phyloP scores from a whole-genome alignment of 352 stramenopile species.

The Globisporangium cederbergense region DNA sequence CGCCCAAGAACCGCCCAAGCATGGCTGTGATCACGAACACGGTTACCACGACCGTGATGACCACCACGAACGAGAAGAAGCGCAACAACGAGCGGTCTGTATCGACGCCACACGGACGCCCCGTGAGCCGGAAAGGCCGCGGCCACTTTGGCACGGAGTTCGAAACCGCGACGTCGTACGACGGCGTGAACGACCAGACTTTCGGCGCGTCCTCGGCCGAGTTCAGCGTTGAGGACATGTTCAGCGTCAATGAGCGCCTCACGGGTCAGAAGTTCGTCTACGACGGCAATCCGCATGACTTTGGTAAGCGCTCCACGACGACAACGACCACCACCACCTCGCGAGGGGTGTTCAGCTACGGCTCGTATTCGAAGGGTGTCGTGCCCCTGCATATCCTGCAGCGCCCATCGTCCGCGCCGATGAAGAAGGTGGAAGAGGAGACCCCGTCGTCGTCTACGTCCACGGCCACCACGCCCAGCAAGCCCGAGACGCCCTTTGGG shows the following conservation, averaged over 20 bases:
- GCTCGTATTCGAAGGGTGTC: slow-evolving; percentile 31
- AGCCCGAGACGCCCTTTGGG: slow-evolving; percentile 45
- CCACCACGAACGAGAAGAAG: slow-evolving; percentile 36
- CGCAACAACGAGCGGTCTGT: slow-evolving; percentile 44
- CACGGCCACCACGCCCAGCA: slow-evolving; percentile 21
- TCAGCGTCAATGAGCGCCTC: slow-evolving; percentile 91
- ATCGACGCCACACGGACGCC: slow-evolving; percentile 62
- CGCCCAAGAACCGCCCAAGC: slow-evolving; percentile 62
- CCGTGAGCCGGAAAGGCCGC: slow-evolving; percentile 41
- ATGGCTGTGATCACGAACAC: slow-evolving; percentile 34
- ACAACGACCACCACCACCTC: slow-evolving; percentile 4
- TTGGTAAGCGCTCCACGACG: slow-evolving; percentile 61
- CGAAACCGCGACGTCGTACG: slow-evolving; percentile 72
- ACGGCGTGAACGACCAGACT: slow-evolving; percentile 88
- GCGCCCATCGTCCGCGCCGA: slow-evolving; percentile 33
- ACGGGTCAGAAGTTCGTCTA: slow-evolving; percentile 92
- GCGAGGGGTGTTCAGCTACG: slow-evolving; percentile 54
- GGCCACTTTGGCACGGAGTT: slow-evolving; percentile 85
- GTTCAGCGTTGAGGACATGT: slow-evolving; percentile 95
- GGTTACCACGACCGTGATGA: slow-evolving; percentile 11
- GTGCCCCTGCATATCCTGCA: slow-evolving; percentile 44
- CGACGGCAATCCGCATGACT: slow-evolving; percentile 94
- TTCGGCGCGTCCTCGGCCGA: slow-evolving; percentile 73
- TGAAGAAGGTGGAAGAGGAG: slow-evolving; percentile 55
- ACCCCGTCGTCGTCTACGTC: slow-evolving; percentile 17